Evolutionary conservation across 2,329 filamentous ascomycete genomes (phyloP).

Genomic region (Aspergillus vadensis): DNA sequence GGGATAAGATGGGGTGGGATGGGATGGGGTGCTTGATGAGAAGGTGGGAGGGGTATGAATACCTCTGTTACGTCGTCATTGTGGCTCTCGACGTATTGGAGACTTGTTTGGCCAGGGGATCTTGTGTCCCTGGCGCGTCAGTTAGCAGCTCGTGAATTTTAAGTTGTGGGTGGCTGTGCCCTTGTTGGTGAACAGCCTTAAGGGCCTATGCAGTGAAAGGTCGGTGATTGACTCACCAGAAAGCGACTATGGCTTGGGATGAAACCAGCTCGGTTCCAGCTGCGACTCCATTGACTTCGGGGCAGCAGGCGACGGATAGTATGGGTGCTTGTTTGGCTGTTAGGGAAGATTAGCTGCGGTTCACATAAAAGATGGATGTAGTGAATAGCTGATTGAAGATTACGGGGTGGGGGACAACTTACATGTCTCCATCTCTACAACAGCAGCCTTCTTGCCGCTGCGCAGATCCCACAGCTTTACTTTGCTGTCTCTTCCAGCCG

Average conservation of each 20-base stretch:
- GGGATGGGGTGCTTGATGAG: too few relatives aligned
- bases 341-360: slow-evolving; percentile 15
- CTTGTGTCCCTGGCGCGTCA: slow-evolving; percentile 45
- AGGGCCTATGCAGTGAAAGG: neutral
- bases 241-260: slow-evolving; percentile 44
- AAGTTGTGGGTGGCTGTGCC: too few relatives aligned
- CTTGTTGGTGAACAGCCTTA: neutral
- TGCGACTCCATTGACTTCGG: slow-evolving; percentile 51
- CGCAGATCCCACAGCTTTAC: slow-evolving; percentile 47
- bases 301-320: slow-evolving; percentile 55
- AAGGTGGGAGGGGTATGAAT: neutral
- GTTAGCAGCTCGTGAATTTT: slow-evolving; percentile 28
- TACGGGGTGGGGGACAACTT: slow-evolving; percentile 20
- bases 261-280: slow-evolving; percentile 58
- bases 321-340: slow-evolving; percentile 53
- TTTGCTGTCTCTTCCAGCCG: slow-evolving; percentile 45
- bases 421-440: slow-evolving; percentile 41
- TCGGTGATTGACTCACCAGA: slow-evolving; percentile 42
- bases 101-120: slow-evolving; percentile 37
- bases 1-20: too few relatives aligned
- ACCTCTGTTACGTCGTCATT: slow-evolving; percentile 64
- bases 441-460: slow-evolving; percentile 30
- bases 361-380: too few relatives aligned
- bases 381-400: neutral
- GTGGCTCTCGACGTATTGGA: slow-evolving; percentile 50